Percentiles rank a stretch among this genome's conserved stretches.
Conservation (phyloP, 371 early-diverging fungal genomes). For the Batrachochytrium dendrobatidis region DNA sequence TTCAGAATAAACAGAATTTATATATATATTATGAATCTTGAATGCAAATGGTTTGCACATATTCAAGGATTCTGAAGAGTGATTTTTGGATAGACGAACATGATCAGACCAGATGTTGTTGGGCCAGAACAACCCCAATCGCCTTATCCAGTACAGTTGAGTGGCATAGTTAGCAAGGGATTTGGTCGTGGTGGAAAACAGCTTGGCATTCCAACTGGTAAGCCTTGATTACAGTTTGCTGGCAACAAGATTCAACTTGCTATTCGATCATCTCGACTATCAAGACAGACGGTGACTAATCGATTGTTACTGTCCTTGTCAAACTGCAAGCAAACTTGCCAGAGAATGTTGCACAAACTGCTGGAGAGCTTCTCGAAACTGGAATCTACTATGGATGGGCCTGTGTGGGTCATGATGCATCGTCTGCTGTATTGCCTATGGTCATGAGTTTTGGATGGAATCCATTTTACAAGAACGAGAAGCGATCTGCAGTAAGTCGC, state of each 20-base stretch:
- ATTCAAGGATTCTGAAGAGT: too few species aligned
- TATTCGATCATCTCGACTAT: neutral
- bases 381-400: constrained; percentile 97
- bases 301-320: too few species aligned
- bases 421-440: constrained; percentile 73
- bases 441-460: constrained; percentile 99
- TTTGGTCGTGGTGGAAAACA: constrained; percentile 94
- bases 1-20: too few species aligned
- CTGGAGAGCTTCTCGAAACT: constrained; percentile 56
- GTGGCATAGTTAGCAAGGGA: constrained; percentile 78
- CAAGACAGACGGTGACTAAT: too few species aligned
- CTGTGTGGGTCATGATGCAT: constrained; percentile 45
- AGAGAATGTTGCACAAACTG: constrained; percentile 61
- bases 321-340: constrained; percentile 89
- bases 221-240: neutral
- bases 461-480: constrained; percentile 94
- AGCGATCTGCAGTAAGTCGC: constrained; percentile 75
- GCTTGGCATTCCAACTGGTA: constrained; percentile 94
- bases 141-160: constrained; percentile 40
- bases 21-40: too few species aligned
- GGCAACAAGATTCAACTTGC: neutral
- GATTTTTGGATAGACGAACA: too few species aligned
- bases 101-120: constrained; percentile 21
- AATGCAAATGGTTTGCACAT: too few species aligned
- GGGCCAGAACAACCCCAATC: constrained; percentile 22